These are phyloP conservation scores for Colletotrichum graminicola DNA, from an alignment of 2,329 filamentous ascomycete species.

Conservation along the genomic window DNA sequence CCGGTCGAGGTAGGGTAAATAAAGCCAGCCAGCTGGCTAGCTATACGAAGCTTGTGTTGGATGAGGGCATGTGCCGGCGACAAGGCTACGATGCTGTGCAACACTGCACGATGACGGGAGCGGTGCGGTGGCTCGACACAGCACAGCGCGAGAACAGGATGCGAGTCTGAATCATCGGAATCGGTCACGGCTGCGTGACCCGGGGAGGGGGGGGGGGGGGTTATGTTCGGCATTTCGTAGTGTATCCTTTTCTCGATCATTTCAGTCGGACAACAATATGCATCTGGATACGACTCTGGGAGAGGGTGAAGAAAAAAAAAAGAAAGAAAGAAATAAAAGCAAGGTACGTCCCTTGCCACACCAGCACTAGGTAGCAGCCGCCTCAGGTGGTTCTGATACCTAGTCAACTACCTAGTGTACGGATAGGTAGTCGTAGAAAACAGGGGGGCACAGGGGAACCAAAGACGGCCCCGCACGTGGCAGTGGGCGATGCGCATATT, in stretches of 20 bases:
- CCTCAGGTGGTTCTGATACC: constrained; percentile 29
- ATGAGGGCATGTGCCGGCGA: neutral
- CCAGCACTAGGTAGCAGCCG: neutral
- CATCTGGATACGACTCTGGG: constrained; percentile 1
- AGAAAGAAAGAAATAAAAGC: too few species aligned
- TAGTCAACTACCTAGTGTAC: too few species aligned
- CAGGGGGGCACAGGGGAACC: neutral
- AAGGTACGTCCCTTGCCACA: constrained; percentile 23
- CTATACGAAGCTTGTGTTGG: neutral
- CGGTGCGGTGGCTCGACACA: too few species aligned
- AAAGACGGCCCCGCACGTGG: constrained; percentile 37
- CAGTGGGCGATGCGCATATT: constrained; percentile 23
- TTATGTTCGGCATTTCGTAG: neutral
- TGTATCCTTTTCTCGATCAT: too few species aligned
- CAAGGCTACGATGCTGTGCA: constrained; percentile 16
- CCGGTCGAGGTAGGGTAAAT: neutral
- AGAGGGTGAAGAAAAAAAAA: too few species aligned
- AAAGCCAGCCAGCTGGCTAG: too few species aligned
- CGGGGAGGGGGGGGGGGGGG: too few species aligned
- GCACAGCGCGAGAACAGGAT: neutral
- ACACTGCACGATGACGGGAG: constrained; percentile 17
- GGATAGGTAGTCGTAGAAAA: too few species aligned
- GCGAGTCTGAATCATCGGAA: constrained; percentile 25
- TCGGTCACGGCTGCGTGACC: constrained; percentile 15
- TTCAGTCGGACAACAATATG: too few species aligned